Percentiles rank a stretch among this genome's conserved stretches.
phyloP scores from a whole-genome alignment of 2,329 filamentous ascomycete species.

The Calonectria hawksworthii region DNA sequence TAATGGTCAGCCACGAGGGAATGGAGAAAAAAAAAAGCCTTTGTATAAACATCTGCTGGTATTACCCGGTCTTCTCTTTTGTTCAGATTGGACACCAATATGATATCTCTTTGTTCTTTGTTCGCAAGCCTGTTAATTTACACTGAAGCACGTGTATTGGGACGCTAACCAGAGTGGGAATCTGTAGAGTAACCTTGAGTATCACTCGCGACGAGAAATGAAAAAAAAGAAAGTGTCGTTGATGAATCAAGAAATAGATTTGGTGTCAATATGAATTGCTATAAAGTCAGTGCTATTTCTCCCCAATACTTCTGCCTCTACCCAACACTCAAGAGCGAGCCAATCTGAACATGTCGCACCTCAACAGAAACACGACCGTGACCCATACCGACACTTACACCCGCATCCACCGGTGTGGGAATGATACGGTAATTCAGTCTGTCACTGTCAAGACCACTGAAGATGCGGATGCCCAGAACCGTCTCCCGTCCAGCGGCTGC shows the following conservation, averaged over 20 bases:
- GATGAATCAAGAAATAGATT: background rate
- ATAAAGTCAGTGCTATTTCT: background rate
- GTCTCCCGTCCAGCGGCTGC: too few species aligned
- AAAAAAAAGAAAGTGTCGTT: background rate
- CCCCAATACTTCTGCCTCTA: background rate
- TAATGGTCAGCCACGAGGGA: background rate
- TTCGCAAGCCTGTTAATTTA: background rate
- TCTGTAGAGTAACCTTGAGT: background rate
- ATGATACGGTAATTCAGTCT: background rate
- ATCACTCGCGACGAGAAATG: background rate
- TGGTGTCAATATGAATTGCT: background rate
- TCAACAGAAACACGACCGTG: background rate
- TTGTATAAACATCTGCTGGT: background rate
- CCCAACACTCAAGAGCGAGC: background rate
- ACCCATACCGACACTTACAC: too few species aligned
- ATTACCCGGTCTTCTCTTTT: background rate
- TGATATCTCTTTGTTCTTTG: background rate
- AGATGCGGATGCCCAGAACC: background rate
- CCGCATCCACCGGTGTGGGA: background rate
- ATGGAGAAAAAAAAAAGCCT: background rate
- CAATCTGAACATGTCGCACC: background rate
- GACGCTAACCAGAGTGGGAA: background rate
- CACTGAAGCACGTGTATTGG: rapidly evolving
- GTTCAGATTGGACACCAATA: background rate
- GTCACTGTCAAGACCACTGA: background rate